Evolutionary conservation across 2,329 filamentous ascomycete genomes (phyloP), one percentile per base, ranked within the genome.

Genomic region (Macrophomina tecta): DNA sequence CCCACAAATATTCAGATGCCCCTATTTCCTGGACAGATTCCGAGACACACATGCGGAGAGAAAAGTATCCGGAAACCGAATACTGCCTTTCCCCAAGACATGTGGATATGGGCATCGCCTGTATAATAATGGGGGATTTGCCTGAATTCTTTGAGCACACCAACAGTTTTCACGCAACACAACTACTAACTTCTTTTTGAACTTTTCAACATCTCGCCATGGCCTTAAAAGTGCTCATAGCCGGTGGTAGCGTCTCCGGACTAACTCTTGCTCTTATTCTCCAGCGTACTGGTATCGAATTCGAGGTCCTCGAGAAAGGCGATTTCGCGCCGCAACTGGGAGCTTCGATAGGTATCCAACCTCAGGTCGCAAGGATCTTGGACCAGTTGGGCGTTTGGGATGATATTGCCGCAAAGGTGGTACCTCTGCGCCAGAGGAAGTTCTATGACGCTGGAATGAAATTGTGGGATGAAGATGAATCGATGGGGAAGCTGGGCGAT

Each of bases 381-480:
- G 73, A 73, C 36, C 72, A 74, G n/a, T 69, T 73, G 23, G 72
- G 71, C 7, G 67, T 56, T 4, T 40, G 52, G n/a, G 34, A 56
- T 1, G 52, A 56, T 1, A 56, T 38, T 2, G 9, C 4, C 3
- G 4, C 16, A 7, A 69, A 32, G 68, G 69, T 4, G 12, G 18
- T 46, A 5, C 34, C 52, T 18, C n/a, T 56, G 4, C 52, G 9
- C 4, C 18, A 56, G 11, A 38, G 32, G n/a, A 38, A 40, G 16
- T 56, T 53, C 49, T 30, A 56, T 16, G 52, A 56, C 8, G 11
- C 18, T 8, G 52, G n/a, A 6, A 40, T 34, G 52, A 51, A 30
- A 14, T 23, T 51, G 18, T 56, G 34, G 3, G 34, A 40, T 14
- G 34, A 56, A 18, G 52, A 40, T 18, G 18, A 40, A 8, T 18